Evolutionary conservation across 495 filamentous ascomycete genomes (phyloP).

Genomic region (Durotheca rogersii): DNA sequence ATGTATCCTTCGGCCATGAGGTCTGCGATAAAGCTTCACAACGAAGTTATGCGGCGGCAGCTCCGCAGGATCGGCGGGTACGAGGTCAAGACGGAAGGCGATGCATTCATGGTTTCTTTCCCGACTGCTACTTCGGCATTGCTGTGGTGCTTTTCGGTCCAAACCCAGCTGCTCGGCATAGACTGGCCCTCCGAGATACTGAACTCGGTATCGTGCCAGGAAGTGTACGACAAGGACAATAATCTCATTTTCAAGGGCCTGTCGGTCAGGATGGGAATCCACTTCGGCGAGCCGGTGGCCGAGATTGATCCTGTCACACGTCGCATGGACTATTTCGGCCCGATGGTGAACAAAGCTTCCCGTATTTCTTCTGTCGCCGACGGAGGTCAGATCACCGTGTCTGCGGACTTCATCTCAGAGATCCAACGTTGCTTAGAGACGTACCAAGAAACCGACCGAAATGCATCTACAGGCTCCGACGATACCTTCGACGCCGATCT

Average conservation of each 20-base stretch:
- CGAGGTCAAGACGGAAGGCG: slow-evolving; percentile 99
- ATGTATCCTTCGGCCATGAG: slow-evolving; percentile 92
- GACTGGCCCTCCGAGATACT: slow-evolving; percentile 93
- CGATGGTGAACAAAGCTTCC: slow-evolving; percentile 96
- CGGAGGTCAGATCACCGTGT: slow-evolving; percentile 94
- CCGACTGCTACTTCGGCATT: slow-evolving; percentile 90
- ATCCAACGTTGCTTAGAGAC: slow-evolving; percentile 88
- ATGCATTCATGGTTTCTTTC: slow-evolving; percentile 99
- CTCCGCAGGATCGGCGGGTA: slow-evolving; percentile 93
- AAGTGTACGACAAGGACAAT: slow-evolving; percentile 77
- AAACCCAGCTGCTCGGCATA: slow-evolving; percentile 79
- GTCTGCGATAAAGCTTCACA: slow-evolving; percentile 92
- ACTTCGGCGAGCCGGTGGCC: slow-evolving; percentile 92
- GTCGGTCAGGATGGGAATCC: slow-evolving; percentile 95
- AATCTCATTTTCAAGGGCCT: slow-evolving; percentile 89
- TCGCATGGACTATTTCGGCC: slow-evolving; percentile 99
- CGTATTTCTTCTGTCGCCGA: slow-evolving; percentile 94
- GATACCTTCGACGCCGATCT: slow-evolving; percentile 70
- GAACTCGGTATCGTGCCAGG: slow-evolving; percentile 78
- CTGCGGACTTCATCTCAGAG: slow-evolving; percentile 93
- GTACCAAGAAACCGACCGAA: slow-evolving; percentile 73
- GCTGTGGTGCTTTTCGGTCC: slow-evolving; percentile 94
- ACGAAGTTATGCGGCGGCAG: slow-evolving; percentile 91
- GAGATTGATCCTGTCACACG: slow-evolving; percentile 94
- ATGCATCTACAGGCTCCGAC: slow-evolving; percentile 65